Conservation (phyloP, 2,329 filamentous ascomycete species). For the Xenosphaeropsis pyriputrescens region DNA sequence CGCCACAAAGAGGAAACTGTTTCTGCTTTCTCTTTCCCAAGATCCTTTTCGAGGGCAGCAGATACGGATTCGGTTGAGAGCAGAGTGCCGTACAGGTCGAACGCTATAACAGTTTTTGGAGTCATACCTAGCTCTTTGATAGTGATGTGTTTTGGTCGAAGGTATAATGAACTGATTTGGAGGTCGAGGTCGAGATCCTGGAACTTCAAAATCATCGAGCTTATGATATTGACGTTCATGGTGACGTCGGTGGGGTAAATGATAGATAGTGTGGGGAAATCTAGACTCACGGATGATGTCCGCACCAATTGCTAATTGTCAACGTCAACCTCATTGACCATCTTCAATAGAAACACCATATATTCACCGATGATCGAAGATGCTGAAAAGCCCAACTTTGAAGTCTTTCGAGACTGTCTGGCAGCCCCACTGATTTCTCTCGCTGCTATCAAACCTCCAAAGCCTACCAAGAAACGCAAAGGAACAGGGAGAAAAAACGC, state of each 20-base stretch:
- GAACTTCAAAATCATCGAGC: no score
- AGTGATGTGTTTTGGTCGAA: background rate
- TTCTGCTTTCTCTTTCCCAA: constrained; percentile 39
- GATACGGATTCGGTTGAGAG: constrained; percentile 58
- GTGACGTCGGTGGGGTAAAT: no score
- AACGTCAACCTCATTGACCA: no score
- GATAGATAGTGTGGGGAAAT: no score
- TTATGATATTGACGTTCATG: no score
- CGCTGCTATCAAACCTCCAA: constrained; percentile 22
- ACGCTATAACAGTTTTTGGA: constrained; percentile 39
- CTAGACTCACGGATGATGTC: no score
- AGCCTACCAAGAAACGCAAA: constrained; percentile 27
- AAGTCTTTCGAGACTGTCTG: constrained; percentile 60
- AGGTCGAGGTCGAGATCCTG: no score
- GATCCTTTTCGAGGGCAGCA: constrained; percentile 37
- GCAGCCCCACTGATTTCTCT: constrained; percentile 47
- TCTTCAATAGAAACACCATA: background rate
- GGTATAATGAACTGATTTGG: no score
- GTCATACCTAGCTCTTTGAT: constrained; percentile 11
- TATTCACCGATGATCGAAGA: constrained; percentile 5
- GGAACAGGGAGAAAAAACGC: constrained; percentile 8
- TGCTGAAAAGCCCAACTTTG: constrained; percentile 37
- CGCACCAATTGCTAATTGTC: no score
- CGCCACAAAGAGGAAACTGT: constrained; percentile 47
- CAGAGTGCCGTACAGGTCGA: constrained; percentile 64